A percentile compares a stretch with the other conserved stretches of the same genome.
Evolutionary conservation across 2,329 filamentous ascomycete species (phyloP).

Genomic region (Parascedosporium putredinis): DNA sequence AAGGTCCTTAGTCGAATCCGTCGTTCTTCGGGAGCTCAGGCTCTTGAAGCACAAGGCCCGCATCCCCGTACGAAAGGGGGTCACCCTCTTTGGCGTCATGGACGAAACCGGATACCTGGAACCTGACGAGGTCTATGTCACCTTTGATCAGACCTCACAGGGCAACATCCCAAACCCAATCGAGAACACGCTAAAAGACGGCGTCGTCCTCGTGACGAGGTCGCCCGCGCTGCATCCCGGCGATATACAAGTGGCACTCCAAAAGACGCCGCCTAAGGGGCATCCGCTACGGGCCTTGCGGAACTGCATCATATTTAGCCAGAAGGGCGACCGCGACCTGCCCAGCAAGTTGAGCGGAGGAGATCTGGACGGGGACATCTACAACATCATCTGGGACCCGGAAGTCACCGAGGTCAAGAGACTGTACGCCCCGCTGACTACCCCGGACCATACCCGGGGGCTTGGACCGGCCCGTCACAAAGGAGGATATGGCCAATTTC

Average conservation of each 20-base stretch:
- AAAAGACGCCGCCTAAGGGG: conserved; percentile 45
- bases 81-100: conserved; percentile 75
- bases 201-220: conserved; percentile 56
- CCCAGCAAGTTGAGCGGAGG: conserved; percentile 72
- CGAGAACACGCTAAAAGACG: conserved; percentile 14
- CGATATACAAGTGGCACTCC: conserved; percentile 59
- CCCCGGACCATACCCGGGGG: conserved; percentile 40
- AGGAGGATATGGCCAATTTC: conserved; percentile 64
- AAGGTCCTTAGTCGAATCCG: conserved; percentile 57
- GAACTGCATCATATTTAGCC: conserved; percentile 74
- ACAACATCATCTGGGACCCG: conserved; percentile 66
- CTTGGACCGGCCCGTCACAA: conserved; percentile 49
- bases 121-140: conserved; percentile 59
- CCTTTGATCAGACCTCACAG: conserved; percentile 31
- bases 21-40: conserved; percentile 59
- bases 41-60: conserved; percentile 69
- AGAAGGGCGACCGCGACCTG: conserved; percentile 59
- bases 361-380: conserved; percentile 76
- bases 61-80: conserved; percentile 59
- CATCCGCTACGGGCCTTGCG: conserved; percentile 52
- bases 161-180: conserved; percentile 9
- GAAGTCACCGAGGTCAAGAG: conserved; percentile 30
- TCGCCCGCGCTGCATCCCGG: conserved; percentile 74
- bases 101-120: conserved; percentile 63
- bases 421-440: conserved; percentile 60